Evolutionary conservation across 2,329 filamentous ascomycete genomes (phyloP).

Genomic region (Nigrograna mackinnonii): DNA sequence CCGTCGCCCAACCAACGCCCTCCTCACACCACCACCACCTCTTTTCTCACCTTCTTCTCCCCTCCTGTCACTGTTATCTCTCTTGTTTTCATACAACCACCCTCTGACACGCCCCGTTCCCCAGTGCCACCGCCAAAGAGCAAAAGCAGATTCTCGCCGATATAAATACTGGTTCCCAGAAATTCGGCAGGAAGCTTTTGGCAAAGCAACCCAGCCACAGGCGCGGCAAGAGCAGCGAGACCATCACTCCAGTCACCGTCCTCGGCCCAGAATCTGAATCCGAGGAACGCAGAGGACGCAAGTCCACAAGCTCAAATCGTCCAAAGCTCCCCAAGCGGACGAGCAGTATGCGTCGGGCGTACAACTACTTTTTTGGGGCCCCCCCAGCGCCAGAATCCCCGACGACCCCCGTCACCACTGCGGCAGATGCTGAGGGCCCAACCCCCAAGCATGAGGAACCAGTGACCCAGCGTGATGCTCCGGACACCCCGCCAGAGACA

Average conservation of each 20-base stretch:
- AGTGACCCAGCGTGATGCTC: slow-evolving; percentile 22
- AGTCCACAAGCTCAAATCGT: slow-evolving; percentile 30
- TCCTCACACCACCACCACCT: background rate
- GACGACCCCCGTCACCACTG: slow-evolving; percentile 27
- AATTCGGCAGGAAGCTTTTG: slow-evolving; percentile 37
- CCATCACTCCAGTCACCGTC: slow-evolving; percentile 31
- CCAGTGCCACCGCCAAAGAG: slow-evolving; percentile 36
- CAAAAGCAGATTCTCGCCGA: slow-evolving; percentile 44
- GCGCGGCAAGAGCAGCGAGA: slow-evolving; percentile 25
- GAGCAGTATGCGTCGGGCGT: slow-evolving; percentile 44
- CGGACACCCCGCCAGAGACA: slow-evolving; percentile 39
- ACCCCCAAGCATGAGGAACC: slow-evolving; percentile 19
- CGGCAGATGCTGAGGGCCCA: slow-evolving; percentile 15
- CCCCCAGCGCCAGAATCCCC: slow-evolving; percentile 26
- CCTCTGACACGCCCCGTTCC: slow-evolving; percentile 1
- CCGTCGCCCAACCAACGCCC: slow-evolving; percentile 4
- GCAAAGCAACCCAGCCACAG: slow-evolving; percentile 22
- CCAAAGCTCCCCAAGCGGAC: slow-evolving; percentile 40
- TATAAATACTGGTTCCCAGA: slow-evolving; percentile 41
- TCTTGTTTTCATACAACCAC: background rate
- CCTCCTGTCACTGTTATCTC: background rate
- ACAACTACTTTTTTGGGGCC: slow-evolving; percentile 44
- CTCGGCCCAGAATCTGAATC: slow-evolving; percentile 23
- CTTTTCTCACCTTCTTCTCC: slow-evolving; percentile 1
- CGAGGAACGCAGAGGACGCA: slow-evolving; percentile 36